These are phyloP conservation scores for Mucor piriformis DNA, from an alignment of 371 early-diverging fungal genomes.

Conservation along the genomic window DNA sequence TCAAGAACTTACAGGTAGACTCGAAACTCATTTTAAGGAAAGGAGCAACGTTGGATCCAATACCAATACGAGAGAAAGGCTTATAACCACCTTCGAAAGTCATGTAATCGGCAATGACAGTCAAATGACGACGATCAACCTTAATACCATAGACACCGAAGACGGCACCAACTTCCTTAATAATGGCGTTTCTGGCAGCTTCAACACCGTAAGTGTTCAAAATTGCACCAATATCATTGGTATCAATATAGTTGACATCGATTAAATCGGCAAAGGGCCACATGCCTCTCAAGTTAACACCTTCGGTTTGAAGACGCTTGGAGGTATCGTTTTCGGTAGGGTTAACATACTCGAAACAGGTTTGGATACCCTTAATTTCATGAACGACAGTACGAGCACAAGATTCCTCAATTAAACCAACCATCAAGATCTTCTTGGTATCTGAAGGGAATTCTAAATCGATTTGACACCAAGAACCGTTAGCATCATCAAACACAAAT, in stretches of 20 bases:
- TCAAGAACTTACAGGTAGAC: slow-evolving; percentile 93
- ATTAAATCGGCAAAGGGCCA: slow-evolving; percentile 81
- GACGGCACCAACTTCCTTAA: slow-evolving; percentile 94
- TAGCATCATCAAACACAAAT: slow-evolving; percentile 69
- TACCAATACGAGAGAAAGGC: slow-evolving; percentile 95
- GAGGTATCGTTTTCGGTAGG: slow-evolving; percentile 80
- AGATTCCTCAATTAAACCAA: slow-evolving; percentile 79
- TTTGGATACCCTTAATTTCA: slow-evolving; percentile 84
- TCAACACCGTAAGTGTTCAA: slow-evolving; percentile 98
- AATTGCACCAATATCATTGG: slow-evolving; percentile 97
- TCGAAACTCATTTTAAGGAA: slow-evolving; percentile 98
- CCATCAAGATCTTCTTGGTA: slow-evolving; percentile 94
- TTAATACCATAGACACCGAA: slow-evolving; percentile 98
- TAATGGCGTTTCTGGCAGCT: slow-evolving; percentile 95
- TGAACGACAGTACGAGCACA: slow-evolving; percentile 74
- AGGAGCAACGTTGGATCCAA: slow-evolving; percentile 90
- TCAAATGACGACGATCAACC: slow-evolving; percentile 96
- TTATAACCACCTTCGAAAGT: slow-evolving; percentile 98
- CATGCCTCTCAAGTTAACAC: slow-evolving; percentile 90
- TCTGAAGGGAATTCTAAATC: slow-evolving; percentile 82
- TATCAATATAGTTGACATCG: slow-evolving; percentile 86
- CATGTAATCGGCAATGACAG: slow-evolving; percentile 99
- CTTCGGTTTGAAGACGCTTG: slow-evolving; percentile 82
- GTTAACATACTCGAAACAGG: slow-evolving; percentile 77
- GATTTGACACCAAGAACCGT: slow-evolving; percentile 83